Evolutionary conservation across 2,329 filamentous ascomycete species (phyloP).

Genomic region (Elsinoe perseae): DNA sequence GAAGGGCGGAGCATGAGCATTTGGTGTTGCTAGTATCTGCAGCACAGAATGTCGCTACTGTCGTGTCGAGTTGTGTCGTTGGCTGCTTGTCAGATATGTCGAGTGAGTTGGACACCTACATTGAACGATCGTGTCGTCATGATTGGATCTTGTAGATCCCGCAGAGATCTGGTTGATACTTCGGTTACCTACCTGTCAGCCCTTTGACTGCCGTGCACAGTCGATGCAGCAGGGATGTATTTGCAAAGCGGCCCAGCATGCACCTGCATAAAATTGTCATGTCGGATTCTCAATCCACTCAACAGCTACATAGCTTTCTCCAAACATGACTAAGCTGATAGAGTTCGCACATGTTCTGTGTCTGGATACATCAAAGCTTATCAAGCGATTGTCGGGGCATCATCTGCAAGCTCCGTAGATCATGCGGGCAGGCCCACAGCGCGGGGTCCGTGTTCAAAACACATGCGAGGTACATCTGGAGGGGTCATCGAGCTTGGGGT

Average conservation of each 20-base stretch:
- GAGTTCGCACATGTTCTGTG: not conserved
- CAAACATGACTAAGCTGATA: slow-evolving; percentile 7
- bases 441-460: not conserved
- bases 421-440: slow-evolving; percentile 6
- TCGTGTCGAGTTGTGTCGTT: not conserved
- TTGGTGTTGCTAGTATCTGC: not conserved
- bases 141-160: slow-evolving; percentile 7
- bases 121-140: slow-evolving; percentile 12
- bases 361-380: slow-evolving; percentile 2
- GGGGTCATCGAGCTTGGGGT: not conserved
- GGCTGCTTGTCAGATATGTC: not conserved
- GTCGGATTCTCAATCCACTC: not conserved
- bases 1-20: slow-evolving; percentile 13
- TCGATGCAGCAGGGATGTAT: not conserved
- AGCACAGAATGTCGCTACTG: not conserved
- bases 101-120: not conserved
- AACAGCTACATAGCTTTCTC: not conserved
- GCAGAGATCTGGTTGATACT: not conserved
- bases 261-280: not conserved
- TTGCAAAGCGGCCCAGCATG: not conserved
- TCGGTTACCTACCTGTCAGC: not conserved
- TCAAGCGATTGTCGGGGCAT: slow-evolving; percentile 5
- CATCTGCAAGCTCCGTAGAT: slow-evolving; percentile 12
- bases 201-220: not conserved
- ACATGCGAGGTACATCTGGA: not conserved